Conservation (phyloP, 83 land plant species). For the Picea abies region DNA sequence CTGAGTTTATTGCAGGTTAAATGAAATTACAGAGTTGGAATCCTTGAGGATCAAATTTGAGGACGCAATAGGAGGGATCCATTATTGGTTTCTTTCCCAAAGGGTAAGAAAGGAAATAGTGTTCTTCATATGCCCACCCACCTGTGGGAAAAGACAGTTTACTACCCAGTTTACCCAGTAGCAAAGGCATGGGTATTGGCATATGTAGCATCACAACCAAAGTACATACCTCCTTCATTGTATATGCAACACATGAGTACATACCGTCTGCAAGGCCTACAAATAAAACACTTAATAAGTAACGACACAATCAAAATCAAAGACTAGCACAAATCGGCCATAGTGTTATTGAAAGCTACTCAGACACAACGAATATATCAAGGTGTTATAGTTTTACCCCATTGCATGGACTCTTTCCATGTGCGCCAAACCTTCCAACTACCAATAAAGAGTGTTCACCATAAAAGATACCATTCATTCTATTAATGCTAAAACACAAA, state of each 20-base stretch:
- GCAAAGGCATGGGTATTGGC: too few species aligned
- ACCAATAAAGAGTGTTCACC: background rate
- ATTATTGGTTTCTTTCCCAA: too few species aligned
- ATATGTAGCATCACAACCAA: background rate
- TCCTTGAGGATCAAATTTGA: too few species aligned
- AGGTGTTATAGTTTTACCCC: conserved; percentile 37
- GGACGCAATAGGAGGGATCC: too few species aligned
- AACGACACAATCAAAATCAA: background rate
- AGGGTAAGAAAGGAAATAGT: too few species aligned
- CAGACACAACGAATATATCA: background rate
- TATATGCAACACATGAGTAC: conserved; percentile 67
- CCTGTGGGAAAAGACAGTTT: too few species aligned
- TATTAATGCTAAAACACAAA: background rate
- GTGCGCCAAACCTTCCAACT: conserved; percentile 62
- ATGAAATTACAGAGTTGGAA: too few species aligned
- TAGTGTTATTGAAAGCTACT: background rate
- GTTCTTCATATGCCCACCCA: too few species aligned
- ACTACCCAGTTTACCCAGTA: too few species aligned
- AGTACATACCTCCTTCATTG: conserved; percentile 43
- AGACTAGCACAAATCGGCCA: background rate
- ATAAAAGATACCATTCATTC: background rate
- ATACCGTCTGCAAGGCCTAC: conserved; percentile 63
- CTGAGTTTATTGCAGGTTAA: too few species aligned
- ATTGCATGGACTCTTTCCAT: conserved; percentile 59
- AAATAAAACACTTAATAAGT: background rate